Evolutionary conservation across 1,284 basidiomycete genomes (phyloP), one percentile per base, ranked within the genome.

Genomic region (Trichosporon inkin): DNA sequence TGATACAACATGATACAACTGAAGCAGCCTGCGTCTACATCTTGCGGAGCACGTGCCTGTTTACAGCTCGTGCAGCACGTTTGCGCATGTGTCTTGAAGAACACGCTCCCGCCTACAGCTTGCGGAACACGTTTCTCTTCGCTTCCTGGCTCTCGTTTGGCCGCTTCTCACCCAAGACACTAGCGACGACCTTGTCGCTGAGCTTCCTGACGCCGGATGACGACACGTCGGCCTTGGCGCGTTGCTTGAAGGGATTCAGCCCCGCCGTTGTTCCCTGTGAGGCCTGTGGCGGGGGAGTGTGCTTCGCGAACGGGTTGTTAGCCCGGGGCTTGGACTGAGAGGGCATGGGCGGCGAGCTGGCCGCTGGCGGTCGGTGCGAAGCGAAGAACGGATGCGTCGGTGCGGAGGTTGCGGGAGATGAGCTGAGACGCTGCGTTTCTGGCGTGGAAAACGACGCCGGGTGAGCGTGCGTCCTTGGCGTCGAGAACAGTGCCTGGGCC

Each of bases 281-380:
- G 16, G 44, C 13, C 44, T 49, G 44, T 16, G 44, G 28, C 16
- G 44, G 28, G 6, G 24, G 6, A 13, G 41, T 14, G 4, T 22
- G 14, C 44, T 49, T 49, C 14, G 44, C 44, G 24, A 49, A 49
- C 14, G 44, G 44, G 44, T 49, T 49, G 44, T 19, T 49, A 14
- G 14, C 7, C 44, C 44, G 24, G 28, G 28, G 28, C 16, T 49
- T 49, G 5, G 44, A 8, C 44, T 49, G 44, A 16, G 44, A 28
- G 6, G 41, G 16, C 2, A 22, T 16, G 17, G 22, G 24, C 6
- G 44, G 28, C 22, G 44, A 49, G 24, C 44, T 28, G 4, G 24
- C 28, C 24, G 44, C 7, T 10, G 44, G 44, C 16, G 28, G 28
- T 8, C 8, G 28, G 28, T 8, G 28, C 5, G 28, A 32, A 4